Base-by-base conservation (phyloP, 2,329 filamentous ascomycete genomes). In the Ceratocystis lukuohia region DNA sequence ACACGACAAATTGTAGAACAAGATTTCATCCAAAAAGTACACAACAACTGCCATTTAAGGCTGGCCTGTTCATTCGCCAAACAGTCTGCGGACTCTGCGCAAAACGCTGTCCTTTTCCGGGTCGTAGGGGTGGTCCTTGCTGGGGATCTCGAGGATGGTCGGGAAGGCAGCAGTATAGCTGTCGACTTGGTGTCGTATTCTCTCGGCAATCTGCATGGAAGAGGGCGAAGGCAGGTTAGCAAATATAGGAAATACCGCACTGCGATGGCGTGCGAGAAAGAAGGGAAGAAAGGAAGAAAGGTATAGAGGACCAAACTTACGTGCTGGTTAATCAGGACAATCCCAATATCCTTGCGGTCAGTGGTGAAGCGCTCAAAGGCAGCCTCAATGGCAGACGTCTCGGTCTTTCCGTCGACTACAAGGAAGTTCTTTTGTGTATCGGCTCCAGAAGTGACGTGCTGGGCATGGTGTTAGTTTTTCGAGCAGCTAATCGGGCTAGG, bases 61-160 rank as follows among this genome's bases (percentile, higher is more conserved):
- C 37, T n/a, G 37, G 33, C 28, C 17, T 8, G 37, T 45, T 74
- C 84, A 92, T 79, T 92, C 84, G 71, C 84, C 84, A 77, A 87
- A 87, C 66, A 85, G 70, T 68, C 82, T 79, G 69, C 82, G 79
- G 59, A 99, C 94, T 71, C 94, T 84, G 78, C 92, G 89, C 77
- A 99, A 76, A 56, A 99, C 93, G 74, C 93, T 97, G 76, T 99
- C 94, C 80, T 99, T 99, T 78, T 99, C 94, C 0, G 94, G 94
- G 72, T 99, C 93, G 74, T 99, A 99, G 1, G 94, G 94, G 75
- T 99, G 94, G 76, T 99, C 94, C 81, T 99, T 99, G 78, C 91
- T 96, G 28, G 94, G 94, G 69, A 99, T 97, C 77, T 99, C 94
- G 67, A 99, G 85, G 65, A 99, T 83, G 25, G 91, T 88, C n/a